phyloP scores from a whole-genome alignment of 148 eudicot genomes.

The Persicaria maculosa region DNA sequence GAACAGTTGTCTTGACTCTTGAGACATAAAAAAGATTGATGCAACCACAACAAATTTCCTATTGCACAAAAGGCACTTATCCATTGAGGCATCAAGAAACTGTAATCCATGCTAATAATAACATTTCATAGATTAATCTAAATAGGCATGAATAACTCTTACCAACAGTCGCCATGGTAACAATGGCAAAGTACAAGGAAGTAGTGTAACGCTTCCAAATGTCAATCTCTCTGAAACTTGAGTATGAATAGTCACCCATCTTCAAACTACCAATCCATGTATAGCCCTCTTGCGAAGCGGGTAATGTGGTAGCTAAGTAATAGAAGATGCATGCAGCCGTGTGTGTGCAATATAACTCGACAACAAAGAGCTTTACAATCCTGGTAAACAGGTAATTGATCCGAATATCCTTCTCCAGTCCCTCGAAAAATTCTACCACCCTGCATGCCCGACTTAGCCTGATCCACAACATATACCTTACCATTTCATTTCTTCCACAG shows the following conservation, averaged over 20 bases:
- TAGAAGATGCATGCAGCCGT: conserved; percentile 97
- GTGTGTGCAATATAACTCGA: conserved; percentile 90
- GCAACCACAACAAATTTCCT: background rate
- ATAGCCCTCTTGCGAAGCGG: conserved; percentile 65
- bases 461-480: conserved; percentile 71
- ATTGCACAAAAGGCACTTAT: background rate
- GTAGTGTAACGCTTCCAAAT: conserved; percentile 67
- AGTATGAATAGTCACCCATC: conserved; percentile 69
- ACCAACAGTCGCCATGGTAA: conserved; percentile 98
- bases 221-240: conserved; percentile 73
- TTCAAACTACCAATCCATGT: conserved; percentile 97
- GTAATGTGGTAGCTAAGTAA: conserved; percentile 79
- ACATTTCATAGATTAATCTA: too few species aligned
- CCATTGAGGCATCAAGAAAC: too few species aligned
- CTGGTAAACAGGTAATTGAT: conserved; percentile 72
- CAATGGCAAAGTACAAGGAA: conserved; percentile 81
- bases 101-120: too few species aligned
- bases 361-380: conserved; percentile 65
- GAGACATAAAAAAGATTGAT: background rate
- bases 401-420: conserved; percentile 83
- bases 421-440: conserved; percentile 40
- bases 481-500: conserved; percentile 47
- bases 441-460: conserved; percentile 70
- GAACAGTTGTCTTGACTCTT: too few species aligned
- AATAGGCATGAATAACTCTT: conserved; percentile 10